These are phyloP conservation scores for Fomitiporia mediterranea DNA, from an alignment of 1,284 basidiomycete genomes.

Conservation along the genomic window DNA sequence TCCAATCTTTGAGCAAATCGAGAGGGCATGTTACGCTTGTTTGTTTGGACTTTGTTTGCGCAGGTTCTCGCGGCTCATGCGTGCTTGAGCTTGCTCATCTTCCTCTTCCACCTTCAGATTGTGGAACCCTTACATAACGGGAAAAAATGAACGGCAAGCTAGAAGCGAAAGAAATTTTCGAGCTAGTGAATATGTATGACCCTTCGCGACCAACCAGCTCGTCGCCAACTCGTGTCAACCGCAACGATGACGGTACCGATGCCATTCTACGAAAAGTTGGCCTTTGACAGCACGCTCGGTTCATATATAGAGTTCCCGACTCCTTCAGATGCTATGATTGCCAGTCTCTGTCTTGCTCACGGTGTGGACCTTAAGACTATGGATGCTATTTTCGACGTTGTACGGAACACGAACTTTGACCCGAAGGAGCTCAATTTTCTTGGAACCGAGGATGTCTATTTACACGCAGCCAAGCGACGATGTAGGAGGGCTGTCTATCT, in stretches of 20 bases:
- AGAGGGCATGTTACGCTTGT: too few relatives aligned
- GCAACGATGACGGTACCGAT: background rate
- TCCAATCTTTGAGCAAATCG: too few relatives aligned
- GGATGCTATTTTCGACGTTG: background rate
- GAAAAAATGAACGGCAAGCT: too few relatives aligned
- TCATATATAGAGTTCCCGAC: slow-evolving; percentile 4
- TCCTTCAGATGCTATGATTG: slow-evolving; percentile 1
- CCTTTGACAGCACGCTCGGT: background rate
- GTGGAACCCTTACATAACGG: too few relatives aligned
- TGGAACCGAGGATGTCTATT: background rate
- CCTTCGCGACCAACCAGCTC: too few relatives aligned
- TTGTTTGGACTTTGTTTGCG: too few relatives aligned
- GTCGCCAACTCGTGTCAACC: too few relatives aligned
- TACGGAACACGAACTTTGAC: background rate
- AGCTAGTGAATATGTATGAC: too few relatives aligned
- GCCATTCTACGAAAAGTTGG: background rate
- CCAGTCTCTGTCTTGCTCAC: background rate
- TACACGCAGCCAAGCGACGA: background rate
- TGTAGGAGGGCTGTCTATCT: background rate
- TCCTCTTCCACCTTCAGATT: too few relatives aligned
- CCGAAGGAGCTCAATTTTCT: background rate
- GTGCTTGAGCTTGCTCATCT: too few relatives aligned
- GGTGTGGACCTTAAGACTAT: background rate
- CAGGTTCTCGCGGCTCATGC: too few relatives aligned
- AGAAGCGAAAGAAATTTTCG: too few relatives aligned